These are phyloP conservation scores for Gentiana macrophylla DNA, from an alignment of 257 asterid genomes.

Conservation along the genomic window DNA sequence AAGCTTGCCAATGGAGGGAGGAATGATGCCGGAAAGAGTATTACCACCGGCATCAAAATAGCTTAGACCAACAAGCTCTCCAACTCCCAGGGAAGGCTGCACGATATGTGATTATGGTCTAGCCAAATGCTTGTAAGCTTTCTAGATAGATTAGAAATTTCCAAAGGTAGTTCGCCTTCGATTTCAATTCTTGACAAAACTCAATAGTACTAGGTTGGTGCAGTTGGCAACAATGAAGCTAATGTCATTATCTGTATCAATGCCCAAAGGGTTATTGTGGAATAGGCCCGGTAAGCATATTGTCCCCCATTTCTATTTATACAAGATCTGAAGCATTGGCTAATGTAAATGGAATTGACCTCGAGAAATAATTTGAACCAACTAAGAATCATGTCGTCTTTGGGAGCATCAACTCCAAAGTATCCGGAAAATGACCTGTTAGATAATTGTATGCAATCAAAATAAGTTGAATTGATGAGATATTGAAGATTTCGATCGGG, in stretches of 20 bases:
- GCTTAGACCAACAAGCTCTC: too few species aligned
- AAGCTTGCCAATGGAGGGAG: constrained; percentile 3
- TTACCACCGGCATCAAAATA: constrained; percentile 11
- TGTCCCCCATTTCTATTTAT: too few species aligned
- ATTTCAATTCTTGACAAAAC: constrained; percentile 7
- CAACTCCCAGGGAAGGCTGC: too few species aligned
- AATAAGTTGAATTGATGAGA: constrained; percentile 4
- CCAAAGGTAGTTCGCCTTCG: constrained; percentile 17
- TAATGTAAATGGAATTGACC: too few species aligned
- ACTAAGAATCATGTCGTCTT: constrained; percentile 1
- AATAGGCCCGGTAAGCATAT: too few species aligned
- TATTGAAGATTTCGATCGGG: constrained; percentile 2
- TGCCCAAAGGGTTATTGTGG: too few species aligned
- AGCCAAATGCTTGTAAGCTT: constrained; percentile 3
- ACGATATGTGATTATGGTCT: constrained; percentile 11
- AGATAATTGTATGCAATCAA: constrained; percentile 11
- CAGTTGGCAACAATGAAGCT: constrained; percentile 16
- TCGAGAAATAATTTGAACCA: background rate
- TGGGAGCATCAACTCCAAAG: constrained; percentile 8
- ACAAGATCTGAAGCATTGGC: too few species aligned
- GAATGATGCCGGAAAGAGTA: constrained; percentile 15
- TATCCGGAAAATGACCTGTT: background rate
- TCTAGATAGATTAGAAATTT: constrained; percentile 10
- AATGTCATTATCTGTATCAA: background rate
- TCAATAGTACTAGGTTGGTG: constrained; percentile 1